Conservation (phyloP, 441 rosid genomes). For the Erysimum cheiri region DNA sequence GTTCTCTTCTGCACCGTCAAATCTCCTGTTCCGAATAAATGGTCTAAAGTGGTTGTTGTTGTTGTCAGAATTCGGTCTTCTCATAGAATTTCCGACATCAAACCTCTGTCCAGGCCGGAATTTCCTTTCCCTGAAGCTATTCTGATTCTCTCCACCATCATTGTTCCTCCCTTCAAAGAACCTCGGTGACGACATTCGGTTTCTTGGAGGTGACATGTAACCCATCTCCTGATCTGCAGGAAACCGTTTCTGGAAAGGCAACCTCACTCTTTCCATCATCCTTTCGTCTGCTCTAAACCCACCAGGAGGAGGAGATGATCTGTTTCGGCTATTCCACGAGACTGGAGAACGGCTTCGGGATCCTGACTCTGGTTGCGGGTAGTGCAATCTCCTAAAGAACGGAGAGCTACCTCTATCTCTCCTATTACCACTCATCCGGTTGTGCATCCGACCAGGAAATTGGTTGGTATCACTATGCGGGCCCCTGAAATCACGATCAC, state of each 20-base stretch:
- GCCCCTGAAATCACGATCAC: slow-evolving; percentile 15
- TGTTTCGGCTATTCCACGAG: slow-evolving; percentile 47
- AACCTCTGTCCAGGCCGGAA: slow-evolving; percentile 48
- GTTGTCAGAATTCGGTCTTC: slow-evolving; percentile 40
- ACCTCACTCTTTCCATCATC: slow-evolving; percentile 49
- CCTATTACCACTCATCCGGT: slow-evolving; percentile 33
- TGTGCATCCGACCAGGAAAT: slow-evolving; percentile 18
- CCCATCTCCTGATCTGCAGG: slow-evolving; percentile 46
- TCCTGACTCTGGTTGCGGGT: slow-evolving; percentile 49
- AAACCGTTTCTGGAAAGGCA: slow-evolving; percentile 53
- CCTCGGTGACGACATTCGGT: slow-evolving; percentile 43
- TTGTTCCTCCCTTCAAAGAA: slow-evolving; percentile 50
- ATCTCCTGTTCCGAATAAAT: slow-evolving; percentile 45
- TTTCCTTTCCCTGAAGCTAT: not conserved
- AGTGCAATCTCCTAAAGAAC: slow-evolving; percentile 37
- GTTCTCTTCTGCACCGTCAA: slow-evolving; percentile 38
- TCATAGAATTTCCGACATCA: slow-evolving; percentile 39
- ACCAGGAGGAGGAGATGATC: slow-evolving; percentile 47
- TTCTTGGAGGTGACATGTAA: slow-evolving; percentile 39
- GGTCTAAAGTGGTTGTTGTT: slow-evolving; percentile 32
- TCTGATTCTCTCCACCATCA: slow-evolving; percentile 31
- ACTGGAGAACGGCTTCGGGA: slow-evolving; percentile 61
- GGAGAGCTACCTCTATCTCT: slow-evolving; percentile 61
- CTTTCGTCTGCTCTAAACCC: slow-evolving; percentile 48
- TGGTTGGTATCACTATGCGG: slow-evolving; percentile 4